Base-by-base conservation (phyloP, 305 asterid genomes). In the Fraxinus platypoda region DNA sequence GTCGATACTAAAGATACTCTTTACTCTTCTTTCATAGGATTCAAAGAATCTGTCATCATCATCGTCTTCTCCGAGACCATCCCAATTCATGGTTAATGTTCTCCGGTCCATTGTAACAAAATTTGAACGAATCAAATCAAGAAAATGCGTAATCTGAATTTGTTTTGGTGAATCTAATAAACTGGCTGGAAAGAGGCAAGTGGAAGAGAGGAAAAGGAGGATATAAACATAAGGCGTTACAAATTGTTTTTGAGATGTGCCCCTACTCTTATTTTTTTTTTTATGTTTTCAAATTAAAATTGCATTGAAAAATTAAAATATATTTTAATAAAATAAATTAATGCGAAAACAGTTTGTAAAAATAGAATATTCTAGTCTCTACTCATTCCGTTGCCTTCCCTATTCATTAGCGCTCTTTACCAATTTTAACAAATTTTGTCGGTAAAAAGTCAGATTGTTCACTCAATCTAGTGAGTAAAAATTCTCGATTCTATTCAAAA, bases 81-180 rank as follows among this genome's bases (percentile, higher is more conserved):
- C 98, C 98, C 97, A 97, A 83, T 89, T 85, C 98, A 97, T 94
- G 46, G 98, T 92, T 37, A 94, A 84, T 80, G 92, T 96, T 81
- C 98, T 91, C 75, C 91, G 90, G 41, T 84, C 89, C 98, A 92
- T 93, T 13, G 84, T 77, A 80, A 88, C 88, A 92, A 92, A 64
- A 19, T 7, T 19, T 2, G 23, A 54, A 21, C 12, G 26, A 57
- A 64, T 64, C 72, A 64, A 62, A 64, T 64, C 72, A 25, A 64
- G 72, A 25, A 64, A 62, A 21, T 64, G 17, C 35, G 13, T 25
- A 64, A 64, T 25, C 13, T 23, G 33, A 64, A 25, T 64, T 54
- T n/a, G 25, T n/a, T 57, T 19, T 57, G 72, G 17, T 25, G 31
- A 64, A 64, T 64, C n/a, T 64, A 11, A 23, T 3, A 78, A 85